Base-by-base conservation (phyloP, 306 rosid species). In the Myrica gale region DNA sequence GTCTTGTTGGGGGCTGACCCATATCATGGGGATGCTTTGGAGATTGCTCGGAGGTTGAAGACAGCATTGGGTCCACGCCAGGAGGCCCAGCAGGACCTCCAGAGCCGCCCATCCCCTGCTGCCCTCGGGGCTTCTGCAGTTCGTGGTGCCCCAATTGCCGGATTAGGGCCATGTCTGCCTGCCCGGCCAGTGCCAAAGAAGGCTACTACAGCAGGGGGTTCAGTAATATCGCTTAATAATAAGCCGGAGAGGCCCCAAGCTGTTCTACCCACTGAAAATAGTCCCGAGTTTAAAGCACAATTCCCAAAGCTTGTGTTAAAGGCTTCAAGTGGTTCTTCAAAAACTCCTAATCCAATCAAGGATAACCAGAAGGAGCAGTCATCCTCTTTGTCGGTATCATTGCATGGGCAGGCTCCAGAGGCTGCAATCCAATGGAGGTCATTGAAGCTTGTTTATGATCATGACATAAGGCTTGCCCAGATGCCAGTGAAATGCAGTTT, bases 101-200 rank as follows among this genome's bases (percentile, higher is more conserved):
- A 90, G 79, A 96, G 99, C 79, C 94, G 97, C n/a, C 99, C 99
- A 0, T 96, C 99, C 6, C 99, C 98, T 69, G 98, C 99, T 79
- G 98, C 99, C 7, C 92, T 96, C 6, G 98, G 99, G 1, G 98
- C 99, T 68, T 96, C 98, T 6, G 98, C 98, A 0, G 98, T 96
- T 43, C 91, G 98, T 20, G 97, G 99, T 56, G 97, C 98, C 5
- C 97, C 98, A 12, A 84, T 92, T 87, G 90, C 86, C 60, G 98
- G 99, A 15, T 61, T 92, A 69, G 99, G 99, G 52, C 96, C 97
- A 0, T 89, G 92, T 80, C 83, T 96, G 69, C 98, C 92, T 0
- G 91, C 96, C 55, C 89, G 99, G 1, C 89, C 97, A 0, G 85
- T 44, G 5, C 46, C 79, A 0, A 96, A 96, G 90, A 96, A 92